Evolutionary conservation across 1,139 yeast genomes (phyloP), one percentile per base, ranked within the genome.

Genomic region (Insectozyma bohioensis): DNA sequence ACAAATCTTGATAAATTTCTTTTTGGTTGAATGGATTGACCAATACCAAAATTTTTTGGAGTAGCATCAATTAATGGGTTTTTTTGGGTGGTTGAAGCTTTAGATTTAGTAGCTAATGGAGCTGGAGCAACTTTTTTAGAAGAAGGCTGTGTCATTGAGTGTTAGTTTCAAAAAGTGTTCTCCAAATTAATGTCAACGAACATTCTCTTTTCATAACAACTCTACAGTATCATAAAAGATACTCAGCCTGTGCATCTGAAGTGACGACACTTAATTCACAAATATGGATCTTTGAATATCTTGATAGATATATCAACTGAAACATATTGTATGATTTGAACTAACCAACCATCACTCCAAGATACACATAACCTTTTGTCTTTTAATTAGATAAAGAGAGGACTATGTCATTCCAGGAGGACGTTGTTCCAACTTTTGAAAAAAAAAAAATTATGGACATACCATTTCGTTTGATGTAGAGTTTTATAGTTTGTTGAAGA

Each of bases 1-100:
- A 90, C 97, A 67, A 85, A 88, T 73, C 97, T 86, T 49, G 94
- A 74, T 62, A 90, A 80, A 85, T 90, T 85, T 75, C 94, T 83
- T 79, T 83, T 86, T 75, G 96, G 96, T 72, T 90, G 97, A 53
- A 88, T 61, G 51, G 80, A 73, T 77, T 87, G 97, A 61, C 98
- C 98, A 59, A 92, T 83, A 73, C 97, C 97, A 61, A 84, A 90
- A 78, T 80, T 84, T 75, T 84, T 85, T 70, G 97, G 95, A 48
- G 88, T 77, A 49, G 95, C 70, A 66, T 85, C 94, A 24, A 53
- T 63, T 51, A 69, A 60, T 28, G 75, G 73, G 63, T 64, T 64
- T 46, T 49, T 49, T 26, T 56, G 37, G 25, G 57, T 46, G 36
- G 59, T 39, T 18, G 52, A 30, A 39, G 55, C 40, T 35, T 42